These are phyloP conservation scores for Hypoxylon cercidicola DNA, from an alignment of 495 filamentous ascomycete genomes.

Conservation along the genomic window DNA sequence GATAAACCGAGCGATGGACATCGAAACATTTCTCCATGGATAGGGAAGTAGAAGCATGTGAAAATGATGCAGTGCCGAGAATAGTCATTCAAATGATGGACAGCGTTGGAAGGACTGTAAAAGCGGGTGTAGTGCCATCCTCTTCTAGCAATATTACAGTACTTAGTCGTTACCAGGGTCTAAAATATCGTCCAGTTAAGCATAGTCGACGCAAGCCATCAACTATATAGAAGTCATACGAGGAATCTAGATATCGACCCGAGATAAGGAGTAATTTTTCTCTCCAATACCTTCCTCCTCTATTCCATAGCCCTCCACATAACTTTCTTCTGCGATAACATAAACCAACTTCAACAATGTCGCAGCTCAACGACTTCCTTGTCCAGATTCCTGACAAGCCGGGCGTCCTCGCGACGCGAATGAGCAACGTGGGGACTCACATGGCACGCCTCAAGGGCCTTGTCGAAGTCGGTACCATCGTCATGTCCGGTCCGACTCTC, in stretches of 20 bases:
- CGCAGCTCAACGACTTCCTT: slow-evolving; percentile 37
- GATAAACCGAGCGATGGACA: neutral
- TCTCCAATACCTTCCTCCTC: neutral
- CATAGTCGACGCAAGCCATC: neutral
- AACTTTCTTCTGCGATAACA: neutral
- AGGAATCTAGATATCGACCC: neutral
- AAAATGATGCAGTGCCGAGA: neutral
- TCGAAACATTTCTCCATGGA: slow-evolving; percentile 17
- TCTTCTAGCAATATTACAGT: slow-evolving; percentile 2
- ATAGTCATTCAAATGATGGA: neutral
- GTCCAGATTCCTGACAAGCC: slow-evolving; percentile 35
- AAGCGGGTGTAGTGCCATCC: slow-evolving; percentile 1
- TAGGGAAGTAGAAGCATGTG: neutral
- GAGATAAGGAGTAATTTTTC: neutral
- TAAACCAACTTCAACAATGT: slow-evolving; percentile 17
- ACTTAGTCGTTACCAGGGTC: neutral
- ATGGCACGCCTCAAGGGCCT: slow-evolving; percentile 30
- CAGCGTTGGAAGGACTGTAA: neutral
- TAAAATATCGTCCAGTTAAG: neutral
- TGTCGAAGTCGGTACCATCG: slow-evolving; percentile 27
- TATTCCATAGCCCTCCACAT: neutral
- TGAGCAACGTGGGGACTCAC: slow-evolving; percentile 23
- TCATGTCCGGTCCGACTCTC: slow-evolving; percentile 37
- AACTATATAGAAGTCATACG: neutral
- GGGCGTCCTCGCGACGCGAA: slow-evolving; percentile 14